Percentiles rank a stretch among this genome's conserved stretches.
These are phyloP conservation scores for Monosporascus sp. DNA, from an alignment of 2,329 filamentous ascomycete species.

Conservation along the genomic window DNA sequence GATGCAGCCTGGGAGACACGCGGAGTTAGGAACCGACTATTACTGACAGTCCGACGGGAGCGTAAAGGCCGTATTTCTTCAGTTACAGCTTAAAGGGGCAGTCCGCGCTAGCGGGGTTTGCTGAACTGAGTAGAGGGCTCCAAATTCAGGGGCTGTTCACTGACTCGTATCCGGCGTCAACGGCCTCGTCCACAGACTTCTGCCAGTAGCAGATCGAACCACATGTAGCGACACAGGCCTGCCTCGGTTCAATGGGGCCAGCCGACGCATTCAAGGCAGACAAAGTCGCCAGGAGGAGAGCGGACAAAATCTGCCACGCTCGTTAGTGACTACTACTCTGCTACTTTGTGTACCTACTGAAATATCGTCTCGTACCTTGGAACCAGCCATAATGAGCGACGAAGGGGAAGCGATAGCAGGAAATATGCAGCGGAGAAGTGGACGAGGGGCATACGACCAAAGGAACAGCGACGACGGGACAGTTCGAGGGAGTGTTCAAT, in stretches of 20 bases:
- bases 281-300: conserved; percentile 12
- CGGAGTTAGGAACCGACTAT: no score
- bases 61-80: no score
- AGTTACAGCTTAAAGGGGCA: no score
- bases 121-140: not conserved
- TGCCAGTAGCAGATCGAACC: conserved; percentile 31
- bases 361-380: not conserved
- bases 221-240: conserved; percentile 30
- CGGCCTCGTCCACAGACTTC: conserved; percentile 26
- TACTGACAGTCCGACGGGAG: no score
- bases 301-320: conserved; percentile 5
- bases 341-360: not conserved
- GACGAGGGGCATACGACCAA: not conserved
- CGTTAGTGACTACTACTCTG: not conserved
- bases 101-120: no score
- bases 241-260: conserved; percentile 11
- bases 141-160: conserved; percentile 15
- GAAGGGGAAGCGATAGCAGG: not conserved
- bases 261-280: conserved; percentile 16
- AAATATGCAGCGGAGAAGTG: not conserved
- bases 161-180: conserved; percentile 27
- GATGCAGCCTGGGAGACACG: conserved; percentile 2
- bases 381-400: not conserved
- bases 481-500: not conserved
- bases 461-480: not conserved